phyloP scores from a whole-genome alignment of 768 basidiomycete species.

The Podaxis pistillaris region DNA sequence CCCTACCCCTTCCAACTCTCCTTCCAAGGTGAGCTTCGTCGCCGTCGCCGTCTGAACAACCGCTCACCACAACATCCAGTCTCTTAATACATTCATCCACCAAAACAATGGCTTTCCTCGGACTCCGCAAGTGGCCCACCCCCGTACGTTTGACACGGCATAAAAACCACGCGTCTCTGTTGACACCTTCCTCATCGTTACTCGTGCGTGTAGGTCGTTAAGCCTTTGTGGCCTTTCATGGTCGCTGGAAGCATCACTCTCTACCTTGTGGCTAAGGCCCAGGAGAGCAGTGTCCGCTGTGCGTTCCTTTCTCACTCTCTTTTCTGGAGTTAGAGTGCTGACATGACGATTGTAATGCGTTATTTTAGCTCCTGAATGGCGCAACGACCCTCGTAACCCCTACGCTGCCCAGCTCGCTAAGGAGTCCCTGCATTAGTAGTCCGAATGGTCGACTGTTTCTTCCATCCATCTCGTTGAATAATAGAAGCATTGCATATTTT shows the following conservation, averaged over 20 bases:
- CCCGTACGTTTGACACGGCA: constrained; percentile 44
- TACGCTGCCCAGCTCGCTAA: constrained; percentile 77
- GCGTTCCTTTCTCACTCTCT: constrained; percentile 31
- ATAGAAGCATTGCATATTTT: background rate
- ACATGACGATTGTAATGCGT: constrained; percentile 11
- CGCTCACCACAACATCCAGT: background rate
- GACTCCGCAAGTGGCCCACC: constrained; percentile 79
- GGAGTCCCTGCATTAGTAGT: constrained; percentile 46
- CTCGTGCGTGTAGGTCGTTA: constrained; percentile 46
- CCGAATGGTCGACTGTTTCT: constrained; percentile 5
- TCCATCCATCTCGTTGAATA: background rate
- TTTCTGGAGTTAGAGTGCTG: background rate
- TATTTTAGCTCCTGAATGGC: constrained; percentile 57
- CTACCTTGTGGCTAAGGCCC: constrained; percentile 65
- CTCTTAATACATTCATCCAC: constrained; percentile 14
- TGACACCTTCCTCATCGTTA: background rate
- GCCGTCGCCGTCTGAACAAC: background rate
- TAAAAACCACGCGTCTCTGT: background rate
- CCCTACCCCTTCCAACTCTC: background rate
- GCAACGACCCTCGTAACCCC: constrained; percentile 80
- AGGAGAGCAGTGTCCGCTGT: constrained; percentile 73
- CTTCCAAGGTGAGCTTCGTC: background rate
- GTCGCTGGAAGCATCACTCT: constrained; percentile 61
- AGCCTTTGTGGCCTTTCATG: constrained; percentile 82
- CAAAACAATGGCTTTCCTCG: constrained; percentile 67